Percentiles rank a stretch among this genome's conserved stretches.
Conservation (phyloP, 2,329 filamentous ascomycete genomes). For the Aspergillus japonicus region DNA sequence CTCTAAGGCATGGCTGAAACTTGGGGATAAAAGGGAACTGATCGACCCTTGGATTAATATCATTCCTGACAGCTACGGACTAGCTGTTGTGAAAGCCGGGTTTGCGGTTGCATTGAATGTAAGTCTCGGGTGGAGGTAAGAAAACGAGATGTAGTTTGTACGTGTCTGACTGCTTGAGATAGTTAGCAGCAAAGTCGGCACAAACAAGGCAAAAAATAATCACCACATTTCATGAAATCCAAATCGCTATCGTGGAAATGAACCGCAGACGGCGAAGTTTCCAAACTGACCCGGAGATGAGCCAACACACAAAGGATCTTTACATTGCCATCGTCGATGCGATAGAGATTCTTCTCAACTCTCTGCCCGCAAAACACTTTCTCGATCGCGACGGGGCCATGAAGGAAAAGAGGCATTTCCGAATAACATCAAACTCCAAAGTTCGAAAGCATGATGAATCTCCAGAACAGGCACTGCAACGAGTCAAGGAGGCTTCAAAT, state of each 20-base stretch:
- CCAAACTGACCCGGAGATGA: neutral
- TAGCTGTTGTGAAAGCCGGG: neutral
- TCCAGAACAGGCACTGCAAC: neutral
- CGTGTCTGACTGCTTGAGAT: too few species aligned
- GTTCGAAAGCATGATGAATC: neutral
- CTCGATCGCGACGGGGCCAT: neutral
- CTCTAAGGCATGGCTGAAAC: too few species aligned
- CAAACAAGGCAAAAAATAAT: neutral
- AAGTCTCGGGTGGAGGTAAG: too few species aligned
- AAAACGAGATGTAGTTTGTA: too few species aligned
- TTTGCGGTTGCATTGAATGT: neutral
- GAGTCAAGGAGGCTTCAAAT: neutral
- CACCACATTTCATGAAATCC: neutral
- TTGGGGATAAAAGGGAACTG: neutral
- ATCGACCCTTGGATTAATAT: neutral
- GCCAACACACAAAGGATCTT: neutral
- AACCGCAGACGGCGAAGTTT: neutral
- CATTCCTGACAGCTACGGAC: neutral
- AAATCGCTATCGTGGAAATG: neutral
- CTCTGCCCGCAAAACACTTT: neutral
- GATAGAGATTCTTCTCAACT: neutral
- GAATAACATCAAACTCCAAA: neutral
- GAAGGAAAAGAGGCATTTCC: neutral
- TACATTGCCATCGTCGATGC: neutral
- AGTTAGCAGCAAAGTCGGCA: neutral